These are phyloP conservation scores for Boeremia lycopersici DNA, from an alignment of 2,329 filamentous ascomycete genomes.

Conservation along the genomic window DNA sequence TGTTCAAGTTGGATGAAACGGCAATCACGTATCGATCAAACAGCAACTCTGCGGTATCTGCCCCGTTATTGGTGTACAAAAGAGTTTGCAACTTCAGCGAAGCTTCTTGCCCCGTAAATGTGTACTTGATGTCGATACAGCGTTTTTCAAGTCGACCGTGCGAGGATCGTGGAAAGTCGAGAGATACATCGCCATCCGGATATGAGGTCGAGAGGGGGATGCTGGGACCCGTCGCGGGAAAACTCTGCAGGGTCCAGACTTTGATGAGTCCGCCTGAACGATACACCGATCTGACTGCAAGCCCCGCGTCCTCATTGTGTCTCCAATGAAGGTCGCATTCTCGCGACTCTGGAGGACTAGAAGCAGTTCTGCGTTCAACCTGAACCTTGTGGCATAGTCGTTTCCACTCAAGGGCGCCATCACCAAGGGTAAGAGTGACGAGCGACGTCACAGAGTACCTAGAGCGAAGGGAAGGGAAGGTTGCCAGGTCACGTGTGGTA, in stretches of 20 bases:
- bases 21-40: conserved; percentile 33
- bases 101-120: conserved; percentile 21
- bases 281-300: conserved; percentile 33
- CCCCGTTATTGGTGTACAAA: conserved; percentile 42
- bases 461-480: conserved; percentile 18
- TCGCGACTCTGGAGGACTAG: conserved; percentile 10
- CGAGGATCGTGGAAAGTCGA: conserved; percentile 38
- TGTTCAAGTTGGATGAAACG: conserved; percentile 36
- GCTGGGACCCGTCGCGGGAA: conserved; percentile 38
- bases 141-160: conserved; percentile 35
- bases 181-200: conserved; percentile 34
- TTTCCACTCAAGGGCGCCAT: conserved; percentile 40
- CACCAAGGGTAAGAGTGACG: conserved; percentile 31
- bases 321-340: conserved; percentile 39
- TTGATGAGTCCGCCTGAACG: conserved; percentile 24
- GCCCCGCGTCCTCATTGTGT: conserved; percentile 36
- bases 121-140: conserved; percentile 40
- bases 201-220: conserved; percentile 40
- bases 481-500: conserved; percentile 29
- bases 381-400: conserved; percentile 32
- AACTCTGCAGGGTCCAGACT: conserved; percentile 36
- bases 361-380: conserved; percentile 31
- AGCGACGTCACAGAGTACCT: conserved; percentile 30
- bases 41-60: conserved; percentile 32
- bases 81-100: conserved; percentile 36